phyloP scores from a whole-genome alignment of 345 rosid genomes.

The Punica granatum region DNA sequence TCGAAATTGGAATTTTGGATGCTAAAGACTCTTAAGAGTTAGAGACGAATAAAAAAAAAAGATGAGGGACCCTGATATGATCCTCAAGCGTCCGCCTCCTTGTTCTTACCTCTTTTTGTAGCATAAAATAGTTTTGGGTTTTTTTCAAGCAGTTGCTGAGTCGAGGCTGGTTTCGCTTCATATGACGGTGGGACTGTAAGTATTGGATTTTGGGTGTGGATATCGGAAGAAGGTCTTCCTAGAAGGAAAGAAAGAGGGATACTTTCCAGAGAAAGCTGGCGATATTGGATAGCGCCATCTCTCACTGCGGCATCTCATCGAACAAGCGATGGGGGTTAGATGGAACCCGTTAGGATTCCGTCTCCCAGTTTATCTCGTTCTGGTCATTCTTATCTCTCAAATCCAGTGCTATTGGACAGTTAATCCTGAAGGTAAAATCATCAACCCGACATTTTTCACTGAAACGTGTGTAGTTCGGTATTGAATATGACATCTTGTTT shows the following conservation, averaged over 20 bases:
- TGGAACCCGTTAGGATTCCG: slow-evolving; percentile 63
- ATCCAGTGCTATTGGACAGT: slow-evolving; percentile 43
- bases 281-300: slow-evolving; percentile 42
- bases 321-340: slow-evolving; percentile 63
- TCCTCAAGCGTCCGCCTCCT: slow-evolving; percentile 16
- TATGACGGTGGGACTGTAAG: background rate
- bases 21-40: background rate
- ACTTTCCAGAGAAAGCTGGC: slow-evolving; percentile 46
- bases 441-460: slow-evolving; percentile 3
- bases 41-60: slow-evolving; percentile 13
- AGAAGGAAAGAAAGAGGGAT: background rate
- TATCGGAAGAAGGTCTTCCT: background rate
- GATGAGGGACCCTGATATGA: slow-evolving; percentile 60
- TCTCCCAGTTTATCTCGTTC: slow-evolving; percentile 40
- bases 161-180: slow-evolving; percentile 6
- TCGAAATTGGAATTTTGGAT: background rate
- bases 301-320: slow-evolving; percentile 30
- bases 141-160: background rate
- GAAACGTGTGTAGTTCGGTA: background rate
- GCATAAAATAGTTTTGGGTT: slow-evolving; percentile 11
- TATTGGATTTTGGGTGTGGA: background rate
- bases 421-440: slow-evolving; percentile 47
- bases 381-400: slow-evolving; percentile 28
- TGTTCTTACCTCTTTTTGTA: slow-evolving; percentile 26
- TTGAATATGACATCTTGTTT: too few relatives aligned